Conservation (phyloP, 352 stramenopile species). For the Globisporangium parvum region DNA sequence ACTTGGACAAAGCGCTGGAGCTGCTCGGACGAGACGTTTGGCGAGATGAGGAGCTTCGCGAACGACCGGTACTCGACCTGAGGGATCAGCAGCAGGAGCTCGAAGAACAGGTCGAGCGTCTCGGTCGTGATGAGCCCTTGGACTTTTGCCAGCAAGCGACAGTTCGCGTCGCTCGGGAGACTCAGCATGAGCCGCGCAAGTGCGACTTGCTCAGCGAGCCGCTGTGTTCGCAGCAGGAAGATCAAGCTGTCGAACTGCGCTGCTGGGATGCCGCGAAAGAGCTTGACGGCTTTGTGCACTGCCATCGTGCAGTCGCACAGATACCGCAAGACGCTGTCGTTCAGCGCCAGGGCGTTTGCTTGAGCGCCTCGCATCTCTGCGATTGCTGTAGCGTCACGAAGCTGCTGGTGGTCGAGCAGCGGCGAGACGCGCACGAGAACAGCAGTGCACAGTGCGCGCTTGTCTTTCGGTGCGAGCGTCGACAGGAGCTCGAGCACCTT, state of each 20-base stretch:
- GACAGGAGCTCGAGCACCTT: conserved; percentile 40
- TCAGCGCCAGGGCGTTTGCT: conserved; percentile 6
- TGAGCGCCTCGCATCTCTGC: too few species aligned
- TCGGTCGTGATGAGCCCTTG: conserved; percentile 23
- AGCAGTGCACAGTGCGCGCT: conserved; percentile 25
- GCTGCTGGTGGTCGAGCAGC: background rate
- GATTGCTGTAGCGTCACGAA: too few species aligned
- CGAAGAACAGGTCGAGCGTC: conserved; percentile 55
- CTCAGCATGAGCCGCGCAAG: conserved; percentile 59
- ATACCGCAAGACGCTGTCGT: conserved; percentile 32
- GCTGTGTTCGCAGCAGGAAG: conserved; percentile 48
- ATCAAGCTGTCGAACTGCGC: conserved; percentile 29
- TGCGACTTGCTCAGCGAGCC: conserved; percentile 44
- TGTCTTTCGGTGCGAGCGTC: conserved; percentile 32
- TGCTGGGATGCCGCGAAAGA: conserved; percentile 32
- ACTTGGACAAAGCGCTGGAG: conserved; percentile 42
- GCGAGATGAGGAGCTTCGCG: conserved; percentile 42
- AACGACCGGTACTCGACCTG: conserved; percentile 57
- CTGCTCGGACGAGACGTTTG: conserved; percentile 32
- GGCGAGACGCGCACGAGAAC: conserved; percentile 13
- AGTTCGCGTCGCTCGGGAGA: conserved; percentile 37
- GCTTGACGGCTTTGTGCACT: conserved; percentile 41
- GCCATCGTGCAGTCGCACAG: conserved; percentile 33
- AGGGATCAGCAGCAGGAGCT: conserved; percentile 51
- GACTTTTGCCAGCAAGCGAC: conserved; percentile 40